Evolutionary conservation across 495 filamentous ascomycete species (phyloP).

Genomic region (Aspergillus olivimuriae): DNA sequence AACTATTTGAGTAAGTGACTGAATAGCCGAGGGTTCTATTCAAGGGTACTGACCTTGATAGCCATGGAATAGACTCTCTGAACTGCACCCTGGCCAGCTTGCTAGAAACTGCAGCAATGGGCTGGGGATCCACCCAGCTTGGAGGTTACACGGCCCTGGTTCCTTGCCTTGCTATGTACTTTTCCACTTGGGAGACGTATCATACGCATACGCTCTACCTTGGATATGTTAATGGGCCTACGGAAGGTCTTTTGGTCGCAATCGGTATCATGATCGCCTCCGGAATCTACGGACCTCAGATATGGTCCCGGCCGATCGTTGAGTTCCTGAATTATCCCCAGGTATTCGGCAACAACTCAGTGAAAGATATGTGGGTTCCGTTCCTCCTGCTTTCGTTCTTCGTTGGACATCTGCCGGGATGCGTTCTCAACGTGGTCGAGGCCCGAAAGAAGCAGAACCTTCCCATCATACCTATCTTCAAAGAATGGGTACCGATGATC

Average conservation of each 20-base stretch:
- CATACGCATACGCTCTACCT: slow-evolving; percentile 97
- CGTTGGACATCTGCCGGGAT: slow-evolving; percentile 71
- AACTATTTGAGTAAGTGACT: slow-evolving; percentile 78
- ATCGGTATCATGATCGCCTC: slow-evolving; percentile 78
- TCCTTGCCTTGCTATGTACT: slow-evolving; percentile 95
- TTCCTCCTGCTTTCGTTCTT: slow-evolving; percentile 68
- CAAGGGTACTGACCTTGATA: slow-evolving; percentile 32
- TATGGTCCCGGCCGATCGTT: slow-evolving; percentile 73
- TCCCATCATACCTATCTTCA: slow-evolving; percentile 76
- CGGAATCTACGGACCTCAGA: slow-evolving; percentile 78
- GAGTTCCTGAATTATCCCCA: slow-evolving; percentile 53
- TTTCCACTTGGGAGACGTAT: slow-evolving; percentile 99
- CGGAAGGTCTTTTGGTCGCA: slow-evolving; percentile 88
- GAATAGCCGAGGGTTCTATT: not conserved
- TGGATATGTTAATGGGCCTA: slow-evolving; percentile 94
- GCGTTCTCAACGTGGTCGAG: slow-evolving; percentile 71
- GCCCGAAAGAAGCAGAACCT: slow-evolving; percentile 66
- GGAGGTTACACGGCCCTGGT: slow-evolving; percentile 88
- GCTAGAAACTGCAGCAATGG: slow-evolving; percentile 86
- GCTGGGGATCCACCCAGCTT: slow-evolving; percentile 69
- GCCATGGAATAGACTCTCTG: slow-evolving; percentile 93
- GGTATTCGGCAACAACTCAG: slow-evolving; percentile 57
- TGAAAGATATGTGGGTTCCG: slow-evolving; percentile 83
- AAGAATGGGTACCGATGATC: slow-evolving; percentile 90
- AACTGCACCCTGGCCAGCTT: slow-evolving; percentile 93